A percentile compares a stretch with the other conserved stretches of the same genome.
Evolutionary conservation across 2,329 filamentous ascomycete species (phyloP).

Genomic region (Colletotrichum tofieldiae): DNA sequence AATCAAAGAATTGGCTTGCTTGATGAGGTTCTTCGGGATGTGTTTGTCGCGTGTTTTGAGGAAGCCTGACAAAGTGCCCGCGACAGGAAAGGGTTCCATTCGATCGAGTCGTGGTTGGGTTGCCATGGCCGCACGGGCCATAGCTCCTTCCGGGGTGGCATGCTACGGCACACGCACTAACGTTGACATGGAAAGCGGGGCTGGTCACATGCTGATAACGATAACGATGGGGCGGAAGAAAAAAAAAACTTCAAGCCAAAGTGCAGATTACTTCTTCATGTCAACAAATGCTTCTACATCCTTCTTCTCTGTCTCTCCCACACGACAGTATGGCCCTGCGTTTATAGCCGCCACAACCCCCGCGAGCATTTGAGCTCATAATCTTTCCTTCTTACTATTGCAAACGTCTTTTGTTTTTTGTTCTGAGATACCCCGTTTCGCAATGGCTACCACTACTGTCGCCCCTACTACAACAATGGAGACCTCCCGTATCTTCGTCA

Average conservation of each 20-base stretch:
- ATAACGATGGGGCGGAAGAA: slow-evolving; percentile 28
- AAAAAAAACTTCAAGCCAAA: slow-evolving; percentile 47
- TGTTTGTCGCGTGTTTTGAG: slow-evolving; percentile 36
- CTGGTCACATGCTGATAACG: slow-evolving; percentile 45
- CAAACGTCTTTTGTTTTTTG: slow-evolving; percentile 33
- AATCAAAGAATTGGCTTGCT: slow-evolving; percentile 1
- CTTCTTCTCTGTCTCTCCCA: slow-evolving; percentile 16
- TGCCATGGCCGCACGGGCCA: slow-evolving; percentile 35
- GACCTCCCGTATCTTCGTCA: slow-evolving; percentile 82
- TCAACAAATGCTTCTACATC: slow-evolving; percentile 42
- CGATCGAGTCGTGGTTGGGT: slow-evolving; percentile 29
- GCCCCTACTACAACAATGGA: slow-evolving; percentile 56
- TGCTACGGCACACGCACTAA: slow-evolving; percentile 18
- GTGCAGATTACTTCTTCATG: slow-evolving; percentile 50
- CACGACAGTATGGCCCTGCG: slow-evolving; percentile 34
- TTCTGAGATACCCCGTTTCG: slow-evolving; percentile 45
- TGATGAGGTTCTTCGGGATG: slow-evolving; percentile 1
- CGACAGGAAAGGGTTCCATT: slow-evolving; percentile 33
- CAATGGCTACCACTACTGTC: slow-evolving; percentile 36
- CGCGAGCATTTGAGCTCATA: slow-evolving; percentile 29
- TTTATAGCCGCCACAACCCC: slow-evolving; percentile 30
- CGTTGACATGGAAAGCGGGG: slow-evolving; percentile 25
- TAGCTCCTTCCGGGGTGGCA: slow-evolving; percentile 19
- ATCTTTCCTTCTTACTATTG: slow-evolving; percentile 26
- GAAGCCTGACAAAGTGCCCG: slow-evolving; percentile 24